Percentiles rank a stretch among this genome's conserved stretches.
Evolutionary conservation across 2,329 filamentous ascomycete species (phyloP).

Genomic region (Alternaria ventricosa): DNA sequence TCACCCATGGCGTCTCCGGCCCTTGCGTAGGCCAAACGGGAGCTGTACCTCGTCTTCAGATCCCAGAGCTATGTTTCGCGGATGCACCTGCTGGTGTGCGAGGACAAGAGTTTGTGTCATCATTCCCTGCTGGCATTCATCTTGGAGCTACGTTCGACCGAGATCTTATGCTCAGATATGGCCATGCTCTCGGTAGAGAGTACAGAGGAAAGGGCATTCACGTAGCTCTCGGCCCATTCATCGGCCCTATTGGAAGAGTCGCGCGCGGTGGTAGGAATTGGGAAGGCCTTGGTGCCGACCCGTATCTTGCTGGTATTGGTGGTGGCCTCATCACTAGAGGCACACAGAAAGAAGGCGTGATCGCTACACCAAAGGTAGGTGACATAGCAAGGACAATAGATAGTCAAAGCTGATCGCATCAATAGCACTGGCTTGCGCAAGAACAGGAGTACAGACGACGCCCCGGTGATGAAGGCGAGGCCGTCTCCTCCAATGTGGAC

Average conservation of each 20-base stretch:
- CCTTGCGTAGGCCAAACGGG: slow-evolving; percentile 47
- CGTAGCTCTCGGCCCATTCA: slow-evolving; percentile 71
- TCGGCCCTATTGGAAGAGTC: slow-evolving; percentile 74
- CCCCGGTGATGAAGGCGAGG: slow-evolving; percentile 56
- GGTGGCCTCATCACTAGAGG: slow-evolving; percentile 58
- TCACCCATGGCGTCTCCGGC: slow-evolving; percentile 44
- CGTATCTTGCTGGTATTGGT: slow-evolving; percentile 64
- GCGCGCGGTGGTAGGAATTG: slow-evolving; percentile 74
- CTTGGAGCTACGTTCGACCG: slow-evolving; percentile 75
- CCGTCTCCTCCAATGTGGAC: slow-evolving; percentile 67
- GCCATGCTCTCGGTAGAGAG: slow-evolving; percentile 71
- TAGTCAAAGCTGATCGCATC: slow-evolving; percentile 29
- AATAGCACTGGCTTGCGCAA: slow-evolving; percentile 51
- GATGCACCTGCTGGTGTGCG: slow-evolving; percentile 47
- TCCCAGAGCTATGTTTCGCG: slow-evolving; percentile 49
- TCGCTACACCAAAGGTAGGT: slow-evolving; percentile 28
- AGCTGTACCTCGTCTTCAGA: slow-evolving; percentile 45
- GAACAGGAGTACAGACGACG: slow-evolving; percentile 62
- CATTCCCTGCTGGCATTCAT: slow-evolving; percentile 40
- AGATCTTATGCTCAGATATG: slow-evolving; percentile 70
- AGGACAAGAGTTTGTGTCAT: slow-evolving; percentile 40
- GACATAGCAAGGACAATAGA: not conserved
- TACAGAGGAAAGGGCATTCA: slow-evolving; percentile 75
- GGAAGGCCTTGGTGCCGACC: slow-evolving; percentile 75
- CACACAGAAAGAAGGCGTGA: slow-evolving; percentile 60